phyloP scores from a whole-genome alignment of 176 grass and related monocot genomes.

The Cymbopogon citratus region DNA sequence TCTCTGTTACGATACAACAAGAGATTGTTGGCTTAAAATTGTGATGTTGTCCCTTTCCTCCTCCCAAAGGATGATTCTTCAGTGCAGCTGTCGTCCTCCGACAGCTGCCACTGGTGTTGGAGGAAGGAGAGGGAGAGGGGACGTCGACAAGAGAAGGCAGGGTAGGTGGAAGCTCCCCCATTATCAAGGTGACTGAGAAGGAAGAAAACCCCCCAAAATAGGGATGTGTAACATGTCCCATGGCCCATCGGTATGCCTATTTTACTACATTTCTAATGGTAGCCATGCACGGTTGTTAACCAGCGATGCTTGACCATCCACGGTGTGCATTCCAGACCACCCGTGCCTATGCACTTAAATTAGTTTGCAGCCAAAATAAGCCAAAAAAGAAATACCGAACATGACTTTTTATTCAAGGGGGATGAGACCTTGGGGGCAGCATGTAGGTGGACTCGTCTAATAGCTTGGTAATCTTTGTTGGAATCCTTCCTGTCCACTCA shows the following conservation, averaged over 20 bases:
- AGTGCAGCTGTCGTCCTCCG: conserved; percentile 28
- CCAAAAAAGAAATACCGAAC: too few relatives aligned
- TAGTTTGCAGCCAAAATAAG: neutral
- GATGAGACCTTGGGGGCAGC: too few relatives aligned
- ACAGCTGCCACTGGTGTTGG: conserved; percentile 22
- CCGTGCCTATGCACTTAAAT: conserved; percentile 9
- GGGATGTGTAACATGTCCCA: neutral
- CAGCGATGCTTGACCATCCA: neutral
- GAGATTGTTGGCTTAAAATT: conserved; percentile 7
- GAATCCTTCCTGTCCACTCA: too few relatives aligned
- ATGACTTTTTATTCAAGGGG: too few relatives aligned
- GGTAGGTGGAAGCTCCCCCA: neutral
- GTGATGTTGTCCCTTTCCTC: conserved; percentile 18
- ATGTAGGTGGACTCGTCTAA: too few relatives aligned
- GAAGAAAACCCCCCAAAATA: conserved; percentile 31
- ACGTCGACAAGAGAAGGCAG: conserved; percentile 16
- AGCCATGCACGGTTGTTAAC: conserved; percentile 7
- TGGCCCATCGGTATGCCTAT: neutral
- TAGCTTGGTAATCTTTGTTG: too few relatives aligned
- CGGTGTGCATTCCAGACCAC: neutral
- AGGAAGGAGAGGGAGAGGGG: conserved; percentile 30
- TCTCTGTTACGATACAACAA: neutral
- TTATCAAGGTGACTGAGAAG: conserved; percentile 23
- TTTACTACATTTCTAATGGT: conserved; percentile 2
- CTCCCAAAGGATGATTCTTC: neutral